Evolutionary conservation across 139 green algal species (phyloP).

Genomic region (Micractinium conductrix): DNA sequence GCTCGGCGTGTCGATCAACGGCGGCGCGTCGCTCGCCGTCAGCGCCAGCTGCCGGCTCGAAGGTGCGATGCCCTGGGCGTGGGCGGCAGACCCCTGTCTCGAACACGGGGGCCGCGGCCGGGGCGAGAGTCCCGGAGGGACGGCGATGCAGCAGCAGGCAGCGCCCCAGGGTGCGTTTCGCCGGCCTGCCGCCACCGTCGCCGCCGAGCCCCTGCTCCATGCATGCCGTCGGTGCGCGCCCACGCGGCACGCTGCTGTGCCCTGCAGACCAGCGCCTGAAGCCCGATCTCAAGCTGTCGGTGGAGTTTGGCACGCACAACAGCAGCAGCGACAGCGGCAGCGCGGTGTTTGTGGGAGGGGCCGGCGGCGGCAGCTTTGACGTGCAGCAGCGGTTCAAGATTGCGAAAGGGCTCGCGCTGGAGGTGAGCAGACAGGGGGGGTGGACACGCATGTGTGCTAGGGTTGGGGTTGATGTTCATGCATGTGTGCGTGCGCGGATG

Average conservation of each 20-base stretch:
- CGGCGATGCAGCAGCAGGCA: no score
- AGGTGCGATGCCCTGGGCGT: not conserved
- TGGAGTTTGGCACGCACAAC: conserved; percentile 32
- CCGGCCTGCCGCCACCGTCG: no score
- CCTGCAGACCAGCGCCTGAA: not conserved
- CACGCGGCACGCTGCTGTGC: no score
- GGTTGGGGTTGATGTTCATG: no score
- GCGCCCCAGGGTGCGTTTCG: not conserved
- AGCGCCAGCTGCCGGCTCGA: conserved; percentile 18
- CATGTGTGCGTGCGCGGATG: no score
- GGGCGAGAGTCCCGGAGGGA: no score
- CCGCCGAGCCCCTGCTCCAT: no score
- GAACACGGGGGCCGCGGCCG: no score
- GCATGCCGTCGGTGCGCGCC: no score
- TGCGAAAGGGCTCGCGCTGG: conserved; percentile 36
- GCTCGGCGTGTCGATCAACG: conserved; percentile 10
- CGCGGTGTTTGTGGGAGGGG: conserved; percentile 2
- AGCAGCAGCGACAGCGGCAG: conserved; percentile 22
- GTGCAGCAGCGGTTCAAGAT: conserved; percentile 45
- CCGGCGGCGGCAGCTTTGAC: conserved; percentile 32
- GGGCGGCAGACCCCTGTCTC: not conserved
- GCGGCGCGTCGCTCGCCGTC: conserved; percentile 22
- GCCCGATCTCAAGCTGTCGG: not conserved
- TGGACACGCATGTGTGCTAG: no score
- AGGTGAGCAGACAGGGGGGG: conserved; percentile 24